These are phyloP conservation scores for Myxozyma lipomycoides DNA, from an alignment of 805 yeast species.

Conservation along the genomic window DNA sequence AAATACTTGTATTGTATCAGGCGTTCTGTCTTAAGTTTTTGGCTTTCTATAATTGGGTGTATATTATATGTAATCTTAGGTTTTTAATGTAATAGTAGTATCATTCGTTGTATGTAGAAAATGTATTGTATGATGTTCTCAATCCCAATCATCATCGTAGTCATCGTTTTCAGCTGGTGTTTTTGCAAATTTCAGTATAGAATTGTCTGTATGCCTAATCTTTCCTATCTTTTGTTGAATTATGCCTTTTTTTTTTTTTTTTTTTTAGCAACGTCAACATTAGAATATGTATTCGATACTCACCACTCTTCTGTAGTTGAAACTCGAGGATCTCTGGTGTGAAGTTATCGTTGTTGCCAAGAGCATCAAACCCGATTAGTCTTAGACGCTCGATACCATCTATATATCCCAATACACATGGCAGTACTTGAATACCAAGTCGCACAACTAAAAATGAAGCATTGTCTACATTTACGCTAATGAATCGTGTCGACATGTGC, in stretches of 20 bases:
- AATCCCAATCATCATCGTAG: conserved; percentile 23
- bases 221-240: conserved; percentile 17
- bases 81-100: too few relatives aligned
- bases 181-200: background rate
- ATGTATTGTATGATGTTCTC: background rate
- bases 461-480: conserved; percentile 53
- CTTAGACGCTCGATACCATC: conserved; percentile 58
- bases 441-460: conserved; percentile 71
- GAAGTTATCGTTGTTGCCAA: conserved; percentile 49
- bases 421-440: conserved; percentile 62
- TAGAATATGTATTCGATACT: background rate
- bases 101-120: too few relatives aligned
- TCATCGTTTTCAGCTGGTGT: background rate
- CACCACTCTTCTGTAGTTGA: conserved; percentile 28
- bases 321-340: conserved; percentile 48
- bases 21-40: too few relatives aligned
- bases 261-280: background rate
- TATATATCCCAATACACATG: conserved; percentile 60
- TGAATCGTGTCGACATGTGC: conserved; percentile 53
- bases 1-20: background rate
- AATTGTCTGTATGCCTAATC: conserved; percentile 1
- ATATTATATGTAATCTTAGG: too few relatives aligned
- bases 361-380: conserved; percentile 64
- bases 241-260: conserved; percentile 10
- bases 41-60: too few relatives aligned